Evolutionary conservation across 257 asterid genomes (phyloP).

Genomic region (Cinchona pubescens): DNA sequence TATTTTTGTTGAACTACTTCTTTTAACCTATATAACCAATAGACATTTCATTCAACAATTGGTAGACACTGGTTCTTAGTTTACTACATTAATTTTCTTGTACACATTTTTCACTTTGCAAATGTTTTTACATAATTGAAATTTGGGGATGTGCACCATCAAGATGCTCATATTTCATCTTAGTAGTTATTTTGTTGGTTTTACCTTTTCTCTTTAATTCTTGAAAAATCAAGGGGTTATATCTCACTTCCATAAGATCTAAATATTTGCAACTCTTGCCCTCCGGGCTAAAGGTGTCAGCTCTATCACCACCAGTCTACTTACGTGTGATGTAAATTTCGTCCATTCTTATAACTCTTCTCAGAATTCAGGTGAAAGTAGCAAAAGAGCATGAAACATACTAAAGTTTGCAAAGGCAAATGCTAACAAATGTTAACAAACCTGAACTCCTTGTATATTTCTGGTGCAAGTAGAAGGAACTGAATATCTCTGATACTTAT

Average conservation of each 20-base stretch:
- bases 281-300: not conserved
- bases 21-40: no score
- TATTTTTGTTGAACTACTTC: not conserved
- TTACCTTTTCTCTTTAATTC: no score
- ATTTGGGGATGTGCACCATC: not conserved
- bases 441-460: conserved; percentile 89
- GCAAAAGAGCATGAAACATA: not conserved
- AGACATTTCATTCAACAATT: not conserved
- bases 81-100: not conserved
- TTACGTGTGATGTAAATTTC: not conserved
- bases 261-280: not conserved
- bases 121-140: not conserved
- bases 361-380: not conserved
- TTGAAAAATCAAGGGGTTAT: no score
- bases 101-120: not conserved
- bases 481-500: conserved; percentile 96
- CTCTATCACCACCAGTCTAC: not conserved
- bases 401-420: not conserved
- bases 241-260: no score
- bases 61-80: not conserved
- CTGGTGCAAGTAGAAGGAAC: conserved; percentile 90
- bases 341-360: not conserved
- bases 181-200: no score
- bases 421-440: conserved; percentile 14
- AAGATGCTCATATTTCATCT: not conserved